Percentiles rank a stretch among this genome's conserved stretches.
Conservation (phyloP, 164 flowering plant species). For the Saururus chinensis region DNA sequence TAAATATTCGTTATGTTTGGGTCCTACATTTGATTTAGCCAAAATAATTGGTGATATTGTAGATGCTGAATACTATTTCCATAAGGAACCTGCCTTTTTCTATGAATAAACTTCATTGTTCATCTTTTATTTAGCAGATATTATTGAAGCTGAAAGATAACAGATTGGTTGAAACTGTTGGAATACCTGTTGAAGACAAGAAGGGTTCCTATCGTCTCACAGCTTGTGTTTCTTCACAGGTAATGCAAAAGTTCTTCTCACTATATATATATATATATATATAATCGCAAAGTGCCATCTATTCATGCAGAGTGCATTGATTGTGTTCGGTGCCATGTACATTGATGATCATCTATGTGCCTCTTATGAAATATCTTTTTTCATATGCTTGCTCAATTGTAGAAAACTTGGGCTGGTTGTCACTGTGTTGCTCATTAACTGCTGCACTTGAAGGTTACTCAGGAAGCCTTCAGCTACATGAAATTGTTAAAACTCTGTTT, state of each 20-base stretch:
- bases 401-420: background rate
- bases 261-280: too few species aligned
- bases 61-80: background rate
- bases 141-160: slow-evolving; percentile 74
- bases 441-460: too few species aligned
- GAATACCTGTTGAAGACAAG: slow-evolving; percentile 85
- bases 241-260: slow-evolving; percentile 9
- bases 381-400: background rate
- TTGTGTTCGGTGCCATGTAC: background rate
- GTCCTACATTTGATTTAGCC: too few species aligned
- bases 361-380: background rate
- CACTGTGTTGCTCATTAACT: background rate
- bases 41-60: too few species aligned
- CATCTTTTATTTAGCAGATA: slow-evolving; percentile 32
- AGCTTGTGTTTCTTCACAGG: slow-evolving; percentile 98
- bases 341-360: background rate
- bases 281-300: background rate
- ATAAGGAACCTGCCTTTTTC: background rate
- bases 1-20: background rate
- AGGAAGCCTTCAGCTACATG: background rate
- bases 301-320: background rate
- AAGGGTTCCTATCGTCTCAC: slow-evolving; percentile 81
- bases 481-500: too few species aligned
- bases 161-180: slow-evolving; percentile 91
- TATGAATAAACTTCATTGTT: background rate